Evolutionary conservation across 31 red algal species (phyloP).

Genomic region (Porphyra umbilicalis): DNA sequence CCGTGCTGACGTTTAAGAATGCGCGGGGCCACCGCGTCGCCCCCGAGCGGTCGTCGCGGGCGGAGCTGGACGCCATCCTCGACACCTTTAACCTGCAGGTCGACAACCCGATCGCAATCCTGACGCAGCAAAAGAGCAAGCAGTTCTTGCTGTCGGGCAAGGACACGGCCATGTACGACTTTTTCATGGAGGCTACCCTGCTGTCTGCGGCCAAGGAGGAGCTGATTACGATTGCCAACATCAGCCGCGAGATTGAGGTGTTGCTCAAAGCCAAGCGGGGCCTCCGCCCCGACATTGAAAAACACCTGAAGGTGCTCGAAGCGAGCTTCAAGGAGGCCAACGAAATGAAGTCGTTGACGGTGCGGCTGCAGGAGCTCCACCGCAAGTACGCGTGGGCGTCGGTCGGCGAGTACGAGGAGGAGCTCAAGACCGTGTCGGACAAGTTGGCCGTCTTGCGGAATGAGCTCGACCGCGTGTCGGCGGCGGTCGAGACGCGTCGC

Average conservation of each 20-base stretch:
- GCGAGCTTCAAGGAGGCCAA: conserved; percentile 33
- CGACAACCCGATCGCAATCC: conserved; percentile 81
- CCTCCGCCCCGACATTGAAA: conserved; percentile 19
- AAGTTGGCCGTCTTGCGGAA: neutral
- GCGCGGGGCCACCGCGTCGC: conserved; percentile 24
- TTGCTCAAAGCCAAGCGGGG: conserved; percentile 22
- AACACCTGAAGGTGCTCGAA: conserved; percentile 40
- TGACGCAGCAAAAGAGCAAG: conserved; percentile 91
- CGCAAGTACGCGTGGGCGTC: conserved; percentile 46
- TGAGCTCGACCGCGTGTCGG: neutral
- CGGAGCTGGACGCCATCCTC: conserved; percentile 62
- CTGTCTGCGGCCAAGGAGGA: conserved; percentile 50
- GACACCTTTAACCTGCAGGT: conserved; percentile 84
- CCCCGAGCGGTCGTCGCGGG: conserved; percentile 9
- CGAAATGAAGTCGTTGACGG: conserved; percentile 50
- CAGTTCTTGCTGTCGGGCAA: conserved; percentile 66
- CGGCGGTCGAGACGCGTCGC: neutral
- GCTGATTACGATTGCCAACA: conserved; percentile 23
- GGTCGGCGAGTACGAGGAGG: conserved; percentile 3
- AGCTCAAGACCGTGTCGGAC: neutral
- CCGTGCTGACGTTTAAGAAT: conserved; percentile 22
- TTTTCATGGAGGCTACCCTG: conserved; percentile 81
- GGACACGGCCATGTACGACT: conserved; percentile 43
- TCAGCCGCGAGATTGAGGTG: conserved; percentile 11
- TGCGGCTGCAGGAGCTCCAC: conserved; percentile 17